Base-by-base conservation (phyloP, 2,329 filamentous ascomycete species). In the Dactylellina parvicollis region DNA sequence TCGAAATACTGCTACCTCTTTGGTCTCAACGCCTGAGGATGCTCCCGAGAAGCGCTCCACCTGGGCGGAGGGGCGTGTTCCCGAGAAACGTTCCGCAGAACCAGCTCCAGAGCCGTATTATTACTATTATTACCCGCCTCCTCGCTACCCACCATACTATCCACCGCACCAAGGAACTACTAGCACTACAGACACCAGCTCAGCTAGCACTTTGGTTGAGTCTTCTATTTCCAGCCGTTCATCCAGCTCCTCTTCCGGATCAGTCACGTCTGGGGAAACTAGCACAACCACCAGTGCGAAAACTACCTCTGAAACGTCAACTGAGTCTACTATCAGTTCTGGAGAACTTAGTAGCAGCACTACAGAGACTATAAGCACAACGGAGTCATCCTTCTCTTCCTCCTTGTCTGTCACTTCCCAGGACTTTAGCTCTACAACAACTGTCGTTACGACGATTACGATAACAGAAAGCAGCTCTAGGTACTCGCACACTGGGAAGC, bases 1-100 rank as follows among this genome's bases (percentile, higher is more conserved):
- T 18, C 69, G 36, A 42, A 66, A 73, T 44, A 20, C 36, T 20
- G 40, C 20, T 36, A 55, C 60, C 10, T 55, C 65, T 5, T 52
- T 55, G 18, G 26, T 36, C 44, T 55, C 59, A 10, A 73, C 60
- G 36, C 52, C 52, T 26, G 46, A 32, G 22, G 62, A 55, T 32
- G 36, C 28, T 34, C 59, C 60, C 12, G 14, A 36, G 16, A 54
- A 65, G 47, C 47, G 60, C 26, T 55, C 61, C 28, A 18, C 26
- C 18, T 38, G 34, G 34, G 12, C 34, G 3, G 49, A 49, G 20
- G 30, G 30, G 28, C 26, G 28, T 20, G 9, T 9, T 56, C 32
- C 50, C 16, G 26, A 66, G 36, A 73, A 66, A 56, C 69, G 69
- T 26, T 73, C 69, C 38, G 60, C 69, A 22, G 34, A 66, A 26